A percentile compares a stretch with the other conserved stretches of the same genome.
phyloP scores from a whole-genome alignment of 768 basidiomycete genomes.

The Suillus lakei region DNA sequence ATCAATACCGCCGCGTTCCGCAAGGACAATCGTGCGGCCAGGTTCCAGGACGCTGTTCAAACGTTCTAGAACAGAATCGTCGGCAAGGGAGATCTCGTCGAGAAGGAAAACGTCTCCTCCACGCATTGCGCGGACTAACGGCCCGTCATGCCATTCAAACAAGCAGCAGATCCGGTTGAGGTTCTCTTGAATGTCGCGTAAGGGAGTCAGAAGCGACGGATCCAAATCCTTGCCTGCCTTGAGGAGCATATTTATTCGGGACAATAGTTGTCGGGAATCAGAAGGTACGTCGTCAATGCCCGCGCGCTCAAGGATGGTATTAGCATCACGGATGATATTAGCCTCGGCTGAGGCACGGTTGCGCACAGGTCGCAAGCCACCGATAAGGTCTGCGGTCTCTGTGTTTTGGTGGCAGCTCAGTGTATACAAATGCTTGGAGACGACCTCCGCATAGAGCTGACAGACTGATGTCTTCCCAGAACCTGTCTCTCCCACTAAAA shows the following conservation, averaged over 20 bases:
- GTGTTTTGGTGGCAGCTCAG: constrained; percentile 99
- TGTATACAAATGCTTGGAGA: constrained; percentile 61
- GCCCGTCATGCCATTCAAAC: constrained; percentile 98
- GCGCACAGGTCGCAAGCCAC: constrained; percentile 87
- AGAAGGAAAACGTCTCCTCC: constrained; percentile 85
- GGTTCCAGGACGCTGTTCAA: constrained; percentile 98
- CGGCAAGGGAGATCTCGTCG: constrained; percentile 96
- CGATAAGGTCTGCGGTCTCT: constrained; percentile 96
- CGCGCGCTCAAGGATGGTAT: constrained; percentile 43
- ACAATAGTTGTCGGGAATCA: constrained; percentile 31
- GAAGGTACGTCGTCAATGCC: constrained; percentile 37
- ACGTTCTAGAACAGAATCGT: constrained; percentile 97
- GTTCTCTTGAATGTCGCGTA: constrained; percentile 49
- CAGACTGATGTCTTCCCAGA: constrained; percentile 98
- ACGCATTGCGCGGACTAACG: constrained; percentile 92
- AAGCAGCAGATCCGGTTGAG: constrained; percentile 67
- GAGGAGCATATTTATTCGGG: constrained; percentile 25
- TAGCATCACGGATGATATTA: constrained; percentile 51
- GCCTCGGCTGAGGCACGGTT: constrained; percentile 65
- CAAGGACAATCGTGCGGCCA: constrained; percentile 83
- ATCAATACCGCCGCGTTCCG: constrained; percentile 86
- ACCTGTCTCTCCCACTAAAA: constrained; percentile 96
- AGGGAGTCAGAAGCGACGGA: constrained; percentile 29
- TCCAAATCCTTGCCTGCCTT: constrained; percentile 35
- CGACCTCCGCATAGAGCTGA: constrained; percentile 79